These are phyloP conservation scores for Diaporthe ampelina DNA, from an alignment of 2,329 filamentous ascomycete genomes.

Conservation along the genomic window DNA sequence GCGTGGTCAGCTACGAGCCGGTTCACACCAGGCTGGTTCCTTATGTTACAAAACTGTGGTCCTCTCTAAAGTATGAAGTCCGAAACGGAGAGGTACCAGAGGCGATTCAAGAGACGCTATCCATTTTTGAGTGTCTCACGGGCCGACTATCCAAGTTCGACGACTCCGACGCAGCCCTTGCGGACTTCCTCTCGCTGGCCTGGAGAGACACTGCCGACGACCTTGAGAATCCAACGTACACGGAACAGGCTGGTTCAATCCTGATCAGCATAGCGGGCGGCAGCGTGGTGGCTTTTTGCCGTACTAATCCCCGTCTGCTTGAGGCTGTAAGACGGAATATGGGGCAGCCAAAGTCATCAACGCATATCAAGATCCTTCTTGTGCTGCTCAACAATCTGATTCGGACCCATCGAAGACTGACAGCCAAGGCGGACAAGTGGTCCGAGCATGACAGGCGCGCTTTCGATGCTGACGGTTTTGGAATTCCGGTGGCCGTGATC, in stretches of 20 bases:
- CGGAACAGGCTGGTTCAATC: constrained; percentile 56
- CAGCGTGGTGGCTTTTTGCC: constrained; percentile 61
- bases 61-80: constrained; percentile 74
- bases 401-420: constrained; percentile 37
- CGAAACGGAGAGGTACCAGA: constrained; percentile 72
- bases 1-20: constrained; percentile 63
- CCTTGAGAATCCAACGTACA: constrained; percentile 63
- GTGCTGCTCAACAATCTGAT: constrained; percentile 66
- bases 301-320: constrained; percentile 61
- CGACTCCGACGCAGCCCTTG: constrained; percentile 51
- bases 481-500: constrained; percentile 52
- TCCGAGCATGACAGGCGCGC: constrained; percentile 6
- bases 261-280: constrained; percentile 50
- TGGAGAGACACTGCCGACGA: constrained; percentile 69
- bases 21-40: constrained; percentile 63
- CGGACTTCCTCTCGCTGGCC: constrained; percentile 61
- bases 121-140: constrained; percentile 66
- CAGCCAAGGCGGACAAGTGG: constrained; percentile 33
- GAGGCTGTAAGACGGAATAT: constrained; percentile 64
- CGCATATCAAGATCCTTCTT: constrained; percentile 66
- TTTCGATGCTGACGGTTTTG: constrained; percentile 6
- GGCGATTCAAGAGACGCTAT: constrained; percentile 68
- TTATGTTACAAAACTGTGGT: constrained; percentile 66
- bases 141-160: constrained; percentile 46
- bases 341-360: constrained; percentile 62